A percentile compares a stretch with the other conserved stretches of the same genome.
These are phyloP conservation scores for Linnemannia elongata DNA, from an alignment of 192 early-diverging fungal genomes.

Conservation along the genomic window DNA sequence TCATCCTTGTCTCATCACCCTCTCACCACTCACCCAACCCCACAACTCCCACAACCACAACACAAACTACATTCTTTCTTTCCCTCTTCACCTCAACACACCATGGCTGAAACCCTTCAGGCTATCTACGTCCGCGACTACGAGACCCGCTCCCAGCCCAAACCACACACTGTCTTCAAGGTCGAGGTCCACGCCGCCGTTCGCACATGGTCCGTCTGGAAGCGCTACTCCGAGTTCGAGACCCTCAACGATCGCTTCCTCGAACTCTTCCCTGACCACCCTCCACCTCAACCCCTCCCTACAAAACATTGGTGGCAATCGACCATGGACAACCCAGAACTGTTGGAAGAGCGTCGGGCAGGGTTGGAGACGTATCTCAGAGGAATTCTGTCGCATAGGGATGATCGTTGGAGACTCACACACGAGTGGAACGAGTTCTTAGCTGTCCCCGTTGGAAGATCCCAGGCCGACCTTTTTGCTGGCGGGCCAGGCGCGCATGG, in stretches of 20 bases:
- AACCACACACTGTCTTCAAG: conserved; percentile 80
- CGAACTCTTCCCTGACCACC: conserved; percentile 74
- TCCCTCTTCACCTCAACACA: background rate
- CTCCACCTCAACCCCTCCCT: conserved; percentile 76
- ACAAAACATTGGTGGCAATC: conserved; percentile 79
- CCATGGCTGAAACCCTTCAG: conserved; percentile 70
- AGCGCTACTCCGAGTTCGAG: conserved; percentile 88
- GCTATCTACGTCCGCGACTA: conserved; percentile 67
- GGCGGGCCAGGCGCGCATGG: conserved; percentile 3
- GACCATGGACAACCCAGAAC: conserved; percentile 68
- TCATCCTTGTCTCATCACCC: conserved; percentile 20
- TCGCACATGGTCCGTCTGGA: conserved; percentile 90
- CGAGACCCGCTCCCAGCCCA: conserved; percentile 65
- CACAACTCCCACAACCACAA: background rate
- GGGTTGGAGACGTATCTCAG: conserved; percentile 86
- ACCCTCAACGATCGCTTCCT: conserved; percentile 73
- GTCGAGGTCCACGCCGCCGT: conserved; percentile 83
- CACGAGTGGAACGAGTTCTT: conserved; percentile 83
- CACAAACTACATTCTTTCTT: background rate
- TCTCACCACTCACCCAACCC: background rate
- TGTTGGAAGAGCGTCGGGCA: conserved; percentile 80
- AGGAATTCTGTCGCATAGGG: conserved; percentile 76
- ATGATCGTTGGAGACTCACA: conserved; percentile 83
- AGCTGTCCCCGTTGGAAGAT: conserved; percentile 70
- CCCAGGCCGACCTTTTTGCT: conserved; percentile 41